phyloP scores from a whole-genome alignment of 106 monocot species.

The Triglochin maritima region DNA sequence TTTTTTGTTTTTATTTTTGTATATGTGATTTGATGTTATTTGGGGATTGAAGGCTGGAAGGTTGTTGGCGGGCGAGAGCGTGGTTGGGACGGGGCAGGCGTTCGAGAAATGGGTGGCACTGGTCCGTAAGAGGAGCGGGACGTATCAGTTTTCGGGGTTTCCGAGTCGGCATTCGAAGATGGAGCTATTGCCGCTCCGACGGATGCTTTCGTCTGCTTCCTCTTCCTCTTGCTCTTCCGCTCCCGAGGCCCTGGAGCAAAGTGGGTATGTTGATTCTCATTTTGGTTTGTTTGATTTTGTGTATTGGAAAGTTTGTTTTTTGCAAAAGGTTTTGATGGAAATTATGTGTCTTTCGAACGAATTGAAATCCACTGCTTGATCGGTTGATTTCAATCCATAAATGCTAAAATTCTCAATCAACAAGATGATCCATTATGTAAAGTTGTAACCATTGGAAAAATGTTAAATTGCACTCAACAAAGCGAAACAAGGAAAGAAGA shows the following conservation, averaged over 20 bases:
- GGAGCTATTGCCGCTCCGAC: conserved; percentile 17
- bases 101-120: conserved; percentile 54
- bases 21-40: not conserved
- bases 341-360: no score
- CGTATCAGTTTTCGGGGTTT: conserved; percentile 32
- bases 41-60: conserved; percentile 18
- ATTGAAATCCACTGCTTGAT: no score
- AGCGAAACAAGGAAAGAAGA: no score
- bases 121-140: conserved; percentile 43
- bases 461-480: no score
- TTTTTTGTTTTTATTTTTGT: no score
- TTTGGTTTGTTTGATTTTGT: not conserved
- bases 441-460: no score
- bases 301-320: not conserved
- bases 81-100: conserved; percentile 17
- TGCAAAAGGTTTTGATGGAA: no score
- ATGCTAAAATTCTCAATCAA: no score
- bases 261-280: not conserved
- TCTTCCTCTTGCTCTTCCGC: conserved; percentile 8
- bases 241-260: not conserved
- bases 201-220: conserved; percentile 7
- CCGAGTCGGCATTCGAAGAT: conserved; percentile 20
- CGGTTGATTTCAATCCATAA: no score
- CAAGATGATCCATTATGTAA: no score
- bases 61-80: conserved; percentile 28